These are phyloP conservation scores for Pythium sukuiense DNA, from an alignment of 352 stramenopile genomes.

Conservation along the genomic window DNA sequence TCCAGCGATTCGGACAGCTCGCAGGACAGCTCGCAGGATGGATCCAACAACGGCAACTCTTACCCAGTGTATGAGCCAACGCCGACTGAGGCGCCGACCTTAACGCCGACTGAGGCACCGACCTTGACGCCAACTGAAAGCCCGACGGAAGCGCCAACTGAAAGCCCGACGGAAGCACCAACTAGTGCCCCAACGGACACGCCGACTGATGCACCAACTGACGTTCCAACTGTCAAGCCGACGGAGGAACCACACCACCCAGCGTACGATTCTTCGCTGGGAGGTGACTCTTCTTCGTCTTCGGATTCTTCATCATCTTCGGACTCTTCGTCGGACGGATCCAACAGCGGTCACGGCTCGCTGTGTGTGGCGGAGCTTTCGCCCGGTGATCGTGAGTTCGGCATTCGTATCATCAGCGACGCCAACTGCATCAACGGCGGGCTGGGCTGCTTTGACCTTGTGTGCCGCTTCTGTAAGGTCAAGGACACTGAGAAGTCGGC, in stretches of 20 bases:
- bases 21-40: not conserved
- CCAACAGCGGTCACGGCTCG: not conserved
- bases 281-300: not conserved
- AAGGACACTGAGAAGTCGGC: conserved; percentile 14
- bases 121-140: no score
- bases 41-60: not conserved
- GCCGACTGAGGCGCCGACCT: not conserved
- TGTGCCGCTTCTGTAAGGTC: conserved; percentile 33
- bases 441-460: conserved; percentile 28
- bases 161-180: not conserved
- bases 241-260: not conserved
- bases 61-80: not conserved
- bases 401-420: conserved; percentile 18
- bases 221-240: not conserved
- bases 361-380: conserved; percentile 14
- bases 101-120: not conserved
- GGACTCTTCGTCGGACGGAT: not conserved
- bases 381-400: conserved; percentile 17
- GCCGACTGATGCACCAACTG: conserved; percentile 8
- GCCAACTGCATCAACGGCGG: conserved; percentile 24
- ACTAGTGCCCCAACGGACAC: conserved; percentile 5
- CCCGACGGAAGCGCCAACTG: not conserved
- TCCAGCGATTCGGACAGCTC: no score
- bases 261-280: not conserved
- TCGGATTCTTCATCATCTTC: no score